These are phyloP conservation scores for Trametes elegans DNA, from an alignment of 768 basidiomycete genomes.

Conservation along the genomic window DNA sequence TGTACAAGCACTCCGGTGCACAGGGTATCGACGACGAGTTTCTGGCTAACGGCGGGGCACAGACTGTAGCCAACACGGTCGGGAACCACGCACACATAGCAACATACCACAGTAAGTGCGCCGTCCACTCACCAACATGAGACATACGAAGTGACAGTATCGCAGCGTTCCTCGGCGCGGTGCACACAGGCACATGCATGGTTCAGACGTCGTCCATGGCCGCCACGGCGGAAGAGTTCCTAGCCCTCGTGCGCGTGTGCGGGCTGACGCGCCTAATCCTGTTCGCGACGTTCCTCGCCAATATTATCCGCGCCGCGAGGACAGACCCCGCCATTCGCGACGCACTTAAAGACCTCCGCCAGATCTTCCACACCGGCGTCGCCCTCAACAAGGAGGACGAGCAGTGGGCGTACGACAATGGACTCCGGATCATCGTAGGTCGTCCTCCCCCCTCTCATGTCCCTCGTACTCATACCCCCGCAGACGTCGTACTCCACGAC, in stretches of 20 bases:
- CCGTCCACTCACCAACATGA: neutral
- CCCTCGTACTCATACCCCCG: neutral
- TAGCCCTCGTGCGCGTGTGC: slow-evolving; percentile 10
- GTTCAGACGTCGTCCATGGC: slow-evolving; percentile 20
- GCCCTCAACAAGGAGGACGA: slow-evolving; percentile 22
- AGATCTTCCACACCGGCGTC: slow-evolving; percentile 20
- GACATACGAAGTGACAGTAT: neutral
- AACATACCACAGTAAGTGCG: slow-evolving; percentile 11
- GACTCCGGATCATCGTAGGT: slow-evolving; percentile 8
- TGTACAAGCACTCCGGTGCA: neutral
- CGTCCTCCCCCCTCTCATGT: neutral
- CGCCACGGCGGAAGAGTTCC: slow-evolving; percentile 9
- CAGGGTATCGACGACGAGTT: neutral
- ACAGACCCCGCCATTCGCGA: slow-evolving; percentile 3
- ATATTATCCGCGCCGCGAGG: slow-evolving; percentile 10
- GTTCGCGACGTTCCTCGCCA: slow-evolving; percentile 19
- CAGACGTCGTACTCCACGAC: slow-evolving; percentile 12
- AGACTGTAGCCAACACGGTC: slow-evolving; percentile 16
- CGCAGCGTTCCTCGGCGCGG: slow-evolving; percentile 5
- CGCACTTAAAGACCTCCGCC: slow-evolving; percentile 2
- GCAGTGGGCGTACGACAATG: slow-evolving; percentile 14
- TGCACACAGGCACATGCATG: slow-evolving; percentile 9
- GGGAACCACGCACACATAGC: slow-evolving; percentile 22
- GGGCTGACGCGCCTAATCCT: slow-evolving; percentile 14
- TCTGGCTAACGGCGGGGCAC: neutral